Evolutionary conservation across 2,329 filamentous ascomycete species (phyloP).

Genomic region (Davidsoniella virescens): DNA sequence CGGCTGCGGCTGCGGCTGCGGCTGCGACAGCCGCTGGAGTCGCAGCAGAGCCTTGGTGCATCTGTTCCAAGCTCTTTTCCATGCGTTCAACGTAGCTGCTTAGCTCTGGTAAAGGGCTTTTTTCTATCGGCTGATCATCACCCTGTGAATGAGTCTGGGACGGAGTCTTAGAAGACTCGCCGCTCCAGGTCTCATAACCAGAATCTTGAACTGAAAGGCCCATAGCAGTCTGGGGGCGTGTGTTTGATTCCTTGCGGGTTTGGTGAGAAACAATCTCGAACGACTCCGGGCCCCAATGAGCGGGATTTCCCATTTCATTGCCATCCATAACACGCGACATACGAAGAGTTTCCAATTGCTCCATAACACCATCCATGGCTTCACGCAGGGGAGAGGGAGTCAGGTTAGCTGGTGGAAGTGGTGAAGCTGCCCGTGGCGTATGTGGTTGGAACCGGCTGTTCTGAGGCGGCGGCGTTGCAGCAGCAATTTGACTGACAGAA

Average conservation of each 20-base stretch:
- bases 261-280: slow-evolving; percentile 41
- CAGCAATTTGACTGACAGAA: not conserved
- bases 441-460: slow-evolving; percentile 20
- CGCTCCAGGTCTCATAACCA: slow-evolving; percentile 40
- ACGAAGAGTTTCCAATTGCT: slow-evolving; percentile 73
- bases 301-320: slow-evolving; percentile 23
- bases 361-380: slow-evolving; percentile 97
- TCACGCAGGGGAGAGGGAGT: slow-evolving; percentile 86
- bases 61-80: slow-evolving; percentile 62
- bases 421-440: slow-evolving; percentile 44
- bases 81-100: slow-evolving; percentile 83
- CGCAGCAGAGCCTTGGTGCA: slow-evolving; percentile 34
- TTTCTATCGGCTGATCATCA: slow-evolving; percentile 9
- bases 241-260: slow-evolving; percentile 18
- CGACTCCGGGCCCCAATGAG: slow-evolving; percentile 83
- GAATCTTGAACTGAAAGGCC: slow-evolving; percentile 47
- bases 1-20: not conserved
- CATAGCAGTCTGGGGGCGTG: slow-evolving; percentile 55
- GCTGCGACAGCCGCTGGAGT: not conserved
- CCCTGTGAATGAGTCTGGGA: slow-evolving; percentile 1
- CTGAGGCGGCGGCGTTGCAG: slow-evolving; percentile 4
- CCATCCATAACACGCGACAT: slow-evolving; percentile 36
- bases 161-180: slow-evolving; percentile 31
- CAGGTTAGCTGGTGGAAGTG: slow-evolving; percentile 51
- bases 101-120: slow-evolving; percentile 47